These are phyloP conservation scores for Microstegium vimineum DNA, from an alignment of 176 grass and related monocot species.

Conservation along the genomic window DNA sequence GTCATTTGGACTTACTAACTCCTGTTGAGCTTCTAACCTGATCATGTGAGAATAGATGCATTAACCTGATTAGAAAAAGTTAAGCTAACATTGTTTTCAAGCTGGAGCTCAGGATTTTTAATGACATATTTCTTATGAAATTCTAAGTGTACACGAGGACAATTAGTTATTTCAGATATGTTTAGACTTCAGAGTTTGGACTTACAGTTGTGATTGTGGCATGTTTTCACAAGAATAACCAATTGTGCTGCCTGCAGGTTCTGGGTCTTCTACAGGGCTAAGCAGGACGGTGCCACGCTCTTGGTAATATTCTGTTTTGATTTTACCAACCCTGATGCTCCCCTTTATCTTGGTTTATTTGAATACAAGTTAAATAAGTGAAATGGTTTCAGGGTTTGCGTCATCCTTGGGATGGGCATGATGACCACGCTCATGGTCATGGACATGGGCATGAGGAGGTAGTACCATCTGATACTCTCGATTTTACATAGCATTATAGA, in stretches of 20 bases:
- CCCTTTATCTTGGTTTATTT: not conserved
- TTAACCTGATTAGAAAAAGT: not conserved
- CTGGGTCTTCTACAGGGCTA: constrained; percentile 96
- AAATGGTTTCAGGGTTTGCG: constrained; percentile 65
- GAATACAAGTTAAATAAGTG: not conserved
- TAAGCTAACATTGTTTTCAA: not conserved
- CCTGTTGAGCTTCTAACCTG: not conserved
- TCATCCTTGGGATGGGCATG: constrained; percentile 95
- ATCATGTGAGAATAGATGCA: not conserved
- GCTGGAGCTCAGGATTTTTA: not conserved
- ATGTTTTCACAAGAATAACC: not conserved
- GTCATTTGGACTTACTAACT: not conserved
- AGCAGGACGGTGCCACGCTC: constrained; percentile 78
- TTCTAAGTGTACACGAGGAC: not conserved
- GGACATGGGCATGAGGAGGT: constrained; percentile 71
- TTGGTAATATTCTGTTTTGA: constrained; percentile 46
- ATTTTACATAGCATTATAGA: not conserved
- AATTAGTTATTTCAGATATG: not conserved
- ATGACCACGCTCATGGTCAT: constrained; percentile 71
- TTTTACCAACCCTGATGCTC: not conserved
- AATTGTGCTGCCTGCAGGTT: constrained; percentile 52
- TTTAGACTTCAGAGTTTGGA: not conserved
- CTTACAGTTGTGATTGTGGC: not conserved
- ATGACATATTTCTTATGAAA: not conserved
- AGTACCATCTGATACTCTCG: not conserved